Conservation (phyloP, 495 filamentous ascomycete species). For the Penicillium bialowiezense region DNA sequence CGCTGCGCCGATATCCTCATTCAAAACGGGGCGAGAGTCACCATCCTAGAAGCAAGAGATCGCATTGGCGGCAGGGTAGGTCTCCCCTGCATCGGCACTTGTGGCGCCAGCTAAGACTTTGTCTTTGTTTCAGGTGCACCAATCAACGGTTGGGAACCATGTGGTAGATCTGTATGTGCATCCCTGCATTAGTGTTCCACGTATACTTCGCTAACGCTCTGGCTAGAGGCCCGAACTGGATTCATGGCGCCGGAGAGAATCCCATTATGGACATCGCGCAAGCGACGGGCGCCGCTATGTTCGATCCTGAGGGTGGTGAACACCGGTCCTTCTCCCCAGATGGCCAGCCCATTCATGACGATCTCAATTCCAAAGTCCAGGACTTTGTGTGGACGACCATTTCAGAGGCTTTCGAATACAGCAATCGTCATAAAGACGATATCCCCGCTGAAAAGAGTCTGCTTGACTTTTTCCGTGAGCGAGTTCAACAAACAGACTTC, state of each 20-base stretch:
- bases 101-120: neutral
- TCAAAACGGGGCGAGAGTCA: slow-evolving; percentile 75
- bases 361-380: slow-evolving; percentile 51
- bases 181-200: neutral
- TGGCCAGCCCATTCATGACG: slow-evolving; percentile 55
- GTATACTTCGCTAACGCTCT: neutral
- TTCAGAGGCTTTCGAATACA: slow-evolving; percentile 73
- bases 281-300: slow-evolving; percentile 58
- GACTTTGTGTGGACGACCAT: slow-evolving; percentile 78
- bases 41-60: slow-evolving; percentile 80
- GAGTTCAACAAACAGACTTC: slow-evolving; percentile 54
- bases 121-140: slow-evolving; percentile 32
- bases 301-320: slow-evolving; percentile 50
- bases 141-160: slow-evolving; percentile 36
- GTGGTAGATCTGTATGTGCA: slow-evolving; percentile 43
- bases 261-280: slow-evolving; percentile 78
- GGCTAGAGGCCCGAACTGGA: slow-evolving; percentile 85
- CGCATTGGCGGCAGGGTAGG: slow-evolving; percentile 79
- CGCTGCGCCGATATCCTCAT: slow-evolving; percentile 80
- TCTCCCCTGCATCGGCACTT: neutral
- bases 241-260: slow-evolving; percentile 83
- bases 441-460: slow-evolving; percentile 70
- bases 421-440: slow-evolving; percentile 59
- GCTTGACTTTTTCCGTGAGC: slow-evolving; percentile 70
- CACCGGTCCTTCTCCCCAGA: slow-evolving; percentile 60